Evolutionary conservation across 345 rosid species (phyloP), one percentile per base, ranked within the genome.

Genomic region (Anacardium occidentale): DNA sequence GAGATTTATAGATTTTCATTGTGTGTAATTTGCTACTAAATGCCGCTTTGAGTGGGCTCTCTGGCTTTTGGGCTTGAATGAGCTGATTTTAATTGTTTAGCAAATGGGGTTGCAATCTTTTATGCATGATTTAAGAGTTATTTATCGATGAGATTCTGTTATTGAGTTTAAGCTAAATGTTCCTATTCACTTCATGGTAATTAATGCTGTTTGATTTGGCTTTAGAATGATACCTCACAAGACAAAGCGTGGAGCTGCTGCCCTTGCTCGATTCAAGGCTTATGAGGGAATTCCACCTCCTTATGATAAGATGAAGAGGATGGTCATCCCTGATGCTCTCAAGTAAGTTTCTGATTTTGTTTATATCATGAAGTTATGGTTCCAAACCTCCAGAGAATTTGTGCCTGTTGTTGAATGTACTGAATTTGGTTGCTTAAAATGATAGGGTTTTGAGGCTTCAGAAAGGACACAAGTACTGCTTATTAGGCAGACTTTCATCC

Each of bases 281-380:
- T 93, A 84, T 72, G 98, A 91, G 59, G 98, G 91, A 55, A 66
- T 93, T 25, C 97, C 97, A 0, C 81, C 93, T 4, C 97, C 98
- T 14, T 93, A 83, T 74, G 95, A 93, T 74, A 93, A 88, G 82
- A 79, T 74, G 40, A 93, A 93, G 83, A 89, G 92, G 73, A 93
- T 93, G 98, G 95, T 89, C 60, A 81, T 93, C 29, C 97, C 98
- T 3, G 98, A 93, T 87, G 97, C 98, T 58, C 93, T 93, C 70
- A 91, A 89, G 95, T 91, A 68, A 74, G 75, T 65, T 71, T n/a
- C 0, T 14, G 25, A 5, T 22, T 22, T 22, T 55, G 34, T 25
- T 22, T 1, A 53, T 29, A 4, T 1, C 20, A 32, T 47, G 68
- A 7, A 64, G 10, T 63, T 18, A 18, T 13, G 9, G 14, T 26